Evolutionary conservation across 106 monocot species (phyloP).

Genomic region (Phalaenopsis equestris): DNA sequence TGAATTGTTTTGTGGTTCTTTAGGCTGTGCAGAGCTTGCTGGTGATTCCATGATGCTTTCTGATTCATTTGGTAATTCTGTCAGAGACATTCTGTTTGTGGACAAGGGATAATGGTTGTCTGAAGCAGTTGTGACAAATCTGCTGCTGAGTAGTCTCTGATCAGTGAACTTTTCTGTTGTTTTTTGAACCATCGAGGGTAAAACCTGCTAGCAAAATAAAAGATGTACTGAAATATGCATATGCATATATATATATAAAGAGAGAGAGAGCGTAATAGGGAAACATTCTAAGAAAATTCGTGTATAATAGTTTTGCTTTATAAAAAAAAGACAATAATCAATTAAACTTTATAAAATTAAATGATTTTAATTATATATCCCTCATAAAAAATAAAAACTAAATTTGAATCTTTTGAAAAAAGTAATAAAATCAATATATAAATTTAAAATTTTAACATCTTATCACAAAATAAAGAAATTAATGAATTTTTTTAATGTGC

Average conservation of each 20-base stretch:
- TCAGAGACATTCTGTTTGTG: background rate
- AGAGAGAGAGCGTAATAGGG: background rate
- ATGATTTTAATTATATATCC: no score
- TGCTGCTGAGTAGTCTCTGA: background rate
- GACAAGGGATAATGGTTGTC: background rate
- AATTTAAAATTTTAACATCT: no score
- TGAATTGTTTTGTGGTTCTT: conserved; percentile 19
- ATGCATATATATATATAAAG: background rate
- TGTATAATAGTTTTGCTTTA: no score
- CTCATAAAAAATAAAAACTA: no score
- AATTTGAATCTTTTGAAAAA: no score
- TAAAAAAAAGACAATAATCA: no score
- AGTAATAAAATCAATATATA: no score
- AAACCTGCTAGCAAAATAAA: background rate
- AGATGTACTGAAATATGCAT: background rate
- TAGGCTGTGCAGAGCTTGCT: conserved; percentile 19
- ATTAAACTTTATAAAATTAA: no score
- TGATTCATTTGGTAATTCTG: conserved; percentile 3
- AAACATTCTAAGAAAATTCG: background rate
- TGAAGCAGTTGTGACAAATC: conserved; percentile 2
- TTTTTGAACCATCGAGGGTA: conserved; percentile 4
- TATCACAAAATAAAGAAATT: no score
- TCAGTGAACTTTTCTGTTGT: background rate
- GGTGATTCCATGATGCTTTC: conserved; percentile 8
- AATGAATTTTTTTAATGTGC: no score